Conservation (phyloP, 257 asterid species). For the Linaria vulgaris region DNA sequence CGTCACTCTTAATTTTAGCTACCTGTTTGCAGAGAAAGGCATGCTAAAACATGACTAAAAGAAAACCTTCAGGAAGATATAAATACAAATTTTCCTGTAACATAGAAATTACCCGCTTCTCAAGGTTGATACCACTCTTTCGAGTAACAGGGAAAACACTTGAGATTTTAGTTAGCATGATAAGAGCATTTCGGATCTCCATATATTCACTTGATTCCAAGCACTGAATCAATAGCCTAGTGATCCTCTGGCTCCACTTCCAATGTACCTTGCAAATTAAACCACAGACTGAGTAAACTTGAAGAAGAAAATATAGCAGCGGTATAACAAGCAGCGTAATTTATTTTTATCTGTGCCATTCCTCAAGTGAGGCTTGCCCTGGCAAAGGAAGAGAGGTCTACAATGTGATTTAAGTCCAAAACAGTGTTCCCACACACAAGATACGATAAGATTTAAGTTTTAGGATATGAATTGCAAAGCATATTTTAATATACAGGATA, state of each 20-base stretch:
- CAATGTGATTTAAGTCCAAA: neutral
- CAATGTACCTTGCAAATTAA: slow-evolving; percentile 78
- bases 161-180: slow-evolving; percentile 83
- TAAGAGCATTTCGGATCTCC: slow-evolving; percentile 97
- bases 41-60: slow-evolving; percentile 26
- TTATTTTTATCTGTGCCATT: neutral
- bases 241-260: slow-evolving; percentile 99
- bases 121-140: slow-evolving; percentile 97
- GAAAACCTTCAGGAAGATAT: slow-evolving; percentile 9
- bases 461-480: neutral
- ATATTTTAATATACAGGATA: neutral
- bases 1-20: slow-evolving; percentile 95
- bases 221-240: slow-evolving; percentile 91
- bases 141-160: slow-evolving; percentile 95
- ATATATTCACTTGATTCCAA: slow-evolving; percentile 93
- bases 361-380: neutral
- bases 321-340: slow-evolving; percentile 12
- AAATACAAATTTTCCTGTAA: slow-evolving; percentile 9
- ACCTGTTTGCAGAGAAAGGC: slow-evolving; percentile 51
- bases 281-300: slow-evolving; percentile 1
- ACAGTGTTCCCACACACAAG: slow-evolving; percentile 4
- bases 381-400: neutral
- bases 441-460: neutral
- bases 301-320: slow-evolving; percentile 8
- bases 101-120: slow-evolving; percentile 71